These are phyloP conservation scores for Salvia rosmarinus DNA, from an alignment of 257 asterid species.

Conservation along the genomic window DNA sequence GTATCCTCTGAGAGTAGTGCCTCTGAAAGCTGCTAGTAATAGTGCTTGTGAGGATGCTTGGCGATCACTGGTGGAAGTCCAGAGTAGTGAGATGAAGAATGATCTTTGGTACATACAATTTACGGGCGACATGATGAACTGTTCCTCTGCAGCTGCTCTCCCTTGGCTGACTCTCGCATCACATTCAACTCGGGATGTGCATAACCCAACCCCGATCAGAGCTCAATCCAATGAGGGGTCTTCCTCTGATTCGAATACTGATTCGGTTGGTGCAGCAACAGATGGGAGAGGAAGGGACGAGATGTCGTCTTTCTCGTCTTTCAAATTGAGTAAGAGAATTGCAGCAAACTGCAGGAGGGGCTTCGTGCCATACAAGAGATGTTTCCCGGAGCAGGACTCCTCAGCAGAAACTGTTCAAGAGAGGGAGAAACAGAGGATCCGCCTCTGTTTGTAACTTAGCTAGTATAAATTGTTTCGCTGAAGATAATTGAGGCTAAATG, in stretches of 20 bases:
- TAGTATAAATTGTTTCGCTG: background rate
- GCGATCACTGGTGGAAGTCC: conserved; percentile 29
- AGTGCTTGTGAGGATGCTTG: conserved; percentile 28
- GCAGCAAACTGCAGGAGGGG: conserved; percentile 55
- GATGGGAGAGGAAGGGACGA: conserved; percentile 27
- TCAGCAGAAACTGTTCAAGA: conserved; percentile 46
- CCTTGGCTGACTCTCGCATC: conserved; percentile 49
- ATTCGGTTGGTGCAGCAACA: conserved; percentile 35
- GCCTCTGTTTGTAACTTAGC: conserved; percentile 53
- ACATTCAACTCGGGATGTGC: conserved; percentile 43
- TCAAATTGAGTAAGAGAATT: conserved; percentile 41
- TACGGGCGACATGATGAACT: conserved; percentile 7
- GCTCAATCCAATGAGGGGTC: conserved; percentile 51
- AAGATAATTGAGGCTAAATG: background rate
- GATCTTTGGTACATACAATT: conserved; percentile 20
- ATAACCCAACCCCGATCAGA: conserved; percentile 62
- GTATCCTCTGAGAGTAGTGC: conserved; percentile 42
- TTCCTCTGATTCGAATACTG: conserved; percentile 51
- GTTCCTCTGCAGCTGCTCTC: conserved; percentile 28
- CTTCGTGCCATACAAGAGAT: conserved; percentile 83
- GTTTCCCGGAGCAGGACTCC: conserved; percentile 54
- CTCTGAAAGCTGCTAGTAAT: conserved; percentile 29
- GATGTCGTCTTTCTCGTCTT: conserved; percentile 21
- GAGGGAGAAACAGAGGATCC: conserved; percentile 61
- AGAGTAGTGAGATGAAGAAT: conserved; percentile 20